phyloP scores from a whole-genome alignment of 768 basidiomycete genomes.

The Hericium rajendrae region DNA sequence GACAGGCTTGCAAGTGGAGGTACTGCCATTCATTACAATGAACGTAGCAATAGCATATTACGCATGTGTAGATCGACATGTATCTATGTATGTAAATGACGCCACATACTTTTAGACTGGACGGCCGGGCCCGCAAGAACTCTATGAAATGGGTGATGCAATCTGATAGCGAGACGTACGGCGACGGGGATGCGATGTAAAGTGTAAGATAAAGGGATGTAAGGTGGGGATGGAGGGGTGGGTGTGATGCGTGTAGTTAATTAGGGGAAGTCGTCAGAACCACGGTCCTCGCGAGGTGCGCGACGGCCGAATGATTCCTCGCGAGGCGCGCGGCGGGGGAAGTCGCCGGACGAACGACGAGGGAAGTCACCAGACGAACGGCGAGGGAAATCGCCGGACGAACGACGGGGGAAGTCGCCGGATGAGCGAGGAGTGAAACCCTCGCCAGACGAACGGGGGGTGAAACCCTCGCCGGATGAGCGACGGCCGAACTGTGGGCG shows the following conservation, averaged over 20 bases:
- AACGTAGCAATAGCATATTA: not conserved
- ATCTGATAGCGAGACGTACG: not conserved
- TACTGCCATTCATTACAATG: not conserved
- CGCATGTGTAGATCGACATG: not conserved
- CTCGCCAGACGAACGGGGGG: too few relatives aligned
- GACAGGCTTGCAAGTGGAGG: not conserved
- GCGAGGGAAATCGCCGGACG: too few relatives aligned
- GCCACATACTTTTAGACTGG: not conserved
- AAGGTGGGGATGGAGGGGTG: not conserved
- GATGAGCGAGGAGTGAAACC: too few relatives aligned
- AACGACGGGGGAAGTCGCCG: too few relatives aligned
- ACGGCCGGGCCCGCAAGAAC: not conserved
- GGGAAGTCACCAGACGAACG: too few relatives aligned
- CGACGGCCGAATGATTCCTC: too few relatives aligned
- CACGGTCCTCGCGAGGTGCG: not conserved
- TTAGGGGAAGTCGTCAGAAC: not conserved
- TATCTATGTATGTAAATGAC: not conserved
- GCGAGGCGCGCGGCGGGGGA: too few relatives aligned
- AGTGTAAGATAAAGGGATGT: not conserved
- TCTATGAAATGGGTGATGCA: constrained; percentile 4
- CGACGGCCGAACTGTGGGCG: not conserved
- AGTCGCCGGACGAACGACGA: too few relatives aligned
- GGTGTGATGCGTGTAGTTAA: not conserved
- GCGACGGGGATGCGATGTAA: not conserved
- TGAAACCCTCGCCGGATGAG: too few relatives aligned